Evolutionary conservation across 208 protist genomes (phyloP).

Genomic region (Acanthamoeba divionensis): DNA sequence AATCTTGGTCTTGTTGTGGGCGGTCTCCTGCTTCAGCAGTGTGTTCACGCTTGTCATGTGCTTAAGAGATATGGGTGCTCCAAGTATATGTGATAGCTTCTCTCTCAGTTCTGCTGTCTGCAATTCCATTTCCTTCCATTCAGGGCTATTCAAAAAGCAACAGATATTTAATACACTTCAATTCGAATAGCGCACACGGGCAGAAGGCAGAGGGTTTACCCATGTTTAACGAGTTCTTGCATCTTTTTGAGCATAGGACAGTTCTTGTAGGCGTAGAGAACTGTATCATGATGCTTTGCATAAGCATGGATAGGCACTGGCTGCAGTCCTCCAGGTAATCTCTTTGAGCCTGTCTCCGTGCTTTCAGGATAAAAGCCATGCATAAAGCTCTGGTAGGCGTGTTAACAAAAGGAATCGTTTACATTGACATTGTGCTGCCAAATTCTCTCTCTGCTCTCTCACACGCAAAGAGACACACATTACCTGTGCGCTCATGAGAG

Average conservation of each 20-base stretch:
- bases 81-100: neutral
- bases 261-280: slow-evolving; percentile 54
- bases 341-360: neutral
- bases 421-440: no score
- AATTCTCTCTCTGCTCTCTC: no score
- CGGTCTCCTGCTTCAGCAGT: neutral
- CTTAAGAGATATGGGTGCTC: neutral
- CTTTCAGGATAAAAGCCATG: slow-evolving; percentile 17
- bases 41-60: neutral
- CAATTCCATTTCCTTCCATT: neutral
- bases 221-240: neutral
- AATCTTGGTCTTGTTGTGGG: neutral
- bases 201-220: neutral
- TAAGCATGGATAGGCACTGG: slow-evolving; percentile 20
- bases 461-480: neutral
- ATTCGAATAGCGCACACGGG: neutral
- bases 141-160: neutral
- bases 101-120: neutral
- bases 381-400: slow-evolving; percentile 24
- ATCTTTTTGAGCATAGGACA: slow-evolving; percentile 27
- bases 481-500: slow-evolving; percentile 49
- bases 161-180: neutral
- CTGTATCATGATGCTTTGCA: slow-evolving; percentile 25
- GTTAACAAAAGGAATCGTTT: no score
- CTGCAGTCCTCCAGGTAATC: slow-evolving; percentile 28